Evolutionary conservation across 148 eudicot species (phyloP).

Genomic region (Nepenthes gracilis): DNA sequence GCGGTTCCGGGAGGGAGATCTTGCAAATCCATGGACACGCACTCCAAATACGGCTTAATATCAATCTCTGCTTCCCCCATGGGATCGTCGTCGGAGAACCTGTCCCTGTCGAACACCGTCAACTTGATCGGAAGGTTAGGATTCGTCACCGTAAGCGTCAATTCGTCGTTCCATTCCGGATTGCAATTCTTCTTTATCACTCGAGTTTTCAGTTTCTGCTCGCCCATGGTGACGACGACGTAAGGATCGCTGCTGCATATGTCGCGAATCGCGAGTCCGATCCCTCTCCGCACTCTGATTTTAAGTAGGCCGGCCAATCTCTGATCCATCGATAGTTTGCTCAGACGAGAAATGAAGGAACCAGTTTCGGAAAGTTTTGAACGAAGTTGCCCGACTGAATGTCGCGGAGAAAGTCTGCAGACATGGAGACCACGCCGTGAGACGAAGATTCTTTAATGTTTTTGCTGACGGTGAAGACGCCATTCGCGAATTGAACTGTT

Average conservation of each 20-base stretch:
- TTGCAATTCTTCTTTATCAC: constrained; percentile 30
- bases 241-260: constrained; percentile 11
- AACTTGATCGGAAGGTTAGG: constrained; percentile 24
- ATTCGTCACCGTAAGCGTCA: constrained; percentile 39
- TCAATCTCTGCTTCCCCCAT: constrained; percentile 15
- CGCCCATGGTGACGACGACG: constrained; percentile 9
- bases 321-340: too few relatives aligned
- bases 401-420: too few relatives aligned
- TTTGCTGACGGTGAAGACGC: too few relatives aligned
- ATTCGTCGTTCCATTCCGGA: constrained; percentile 55
- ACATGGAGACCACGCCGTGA: too few relatives aligned
- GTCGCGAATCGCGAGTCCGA: constrained; percentile 13
- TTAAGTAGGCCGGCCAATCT: constrained; percentile 2
- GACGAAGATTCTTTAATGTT: too few relatives aligned
- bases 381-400: too few relatives aligned
- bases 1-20: constrained; percentile 10
- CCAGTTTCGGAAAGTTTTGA: too few relatives aligned
- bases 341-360: too few relatives aligned
- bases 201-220: constrained; percentile 44
- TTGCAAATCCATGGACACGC: not conserved
- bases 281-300: constrained; percentile 8
- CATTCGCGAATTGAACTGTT: too few relatives aligned
- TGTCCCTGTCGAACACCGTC: constrained; percentile 10
- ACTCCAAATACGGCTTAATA: constrained; percentile 12
- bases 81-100: constrained; percentile 7